A percentile compares a stretch with the other conserved stretches of the same genome.
Conservation (phyloP, 2,329 filamentous ascomycete genomes). For the Hymenotorrendiella dingleyae region DNA sequence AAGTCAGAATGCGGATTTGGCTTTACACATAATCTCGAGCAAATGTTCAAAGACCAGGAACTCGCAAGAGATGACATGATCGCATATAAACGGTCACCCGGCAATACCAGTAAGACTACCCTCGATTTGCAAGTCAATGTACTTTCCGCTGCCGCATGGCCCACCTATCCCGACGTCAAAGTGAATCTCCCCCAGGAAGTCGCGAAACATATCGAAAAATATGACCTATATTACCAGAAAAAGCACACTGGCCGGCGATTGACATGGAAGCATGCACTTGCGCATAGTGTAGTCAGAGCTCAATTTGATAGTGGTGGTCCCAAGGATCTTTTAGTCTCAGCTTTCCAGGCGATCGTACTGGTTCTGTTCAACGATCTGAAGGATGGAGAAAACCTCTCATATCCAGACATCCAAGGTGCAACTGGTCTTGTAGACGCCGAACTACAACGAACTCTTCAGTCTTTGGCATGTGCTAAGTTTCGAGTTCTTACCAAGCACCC, state of each 20-base stretch:
- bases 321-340: constrained; percentile 87
- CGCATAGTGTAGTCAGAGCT: constrained; percentile 80
- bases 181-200: constrained; percentile 73
- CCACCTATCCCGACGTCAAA: constrained; percentile 70
- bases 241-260: constrained; percentile 87
- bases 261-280: constrained; percentile 89
- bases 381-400: constrained; percentile 59
- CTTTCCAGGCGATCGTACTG: constrained; percentile 86
- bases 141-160: constrained; percentile 89
- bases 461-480: constrained; percentile 83
- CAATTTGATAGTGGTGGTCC: constrained; percentile 64
- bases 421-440: constrained; percentile 73
- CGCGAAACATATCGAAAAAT: constrained; percentile 68
- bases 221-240: constrained; percentile 77
- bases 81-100: constrained; percentile 65
- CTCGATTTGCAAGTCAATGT: constrained; percentile 83
- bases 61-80: constrained; percentile 87
- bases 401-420: constrained; percentile 66
- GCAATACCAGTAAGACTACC: constrained; percentile 45
- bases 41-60: constrained; percentile 99
- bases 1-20: constrained; percentile 89
- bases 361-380: constrained; percentile 77
- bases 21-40: constrained; percentile 95
- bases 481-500: constrained; percentile 81
- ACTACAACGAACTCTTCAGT: constrained; percentile 86